A percentile compares a stretch with the other conserved stretches of the same genome.
Evolutionary conservation across 106 monocot species (phyloP).

Genomic region (Apostasia ramifera): DNA sequence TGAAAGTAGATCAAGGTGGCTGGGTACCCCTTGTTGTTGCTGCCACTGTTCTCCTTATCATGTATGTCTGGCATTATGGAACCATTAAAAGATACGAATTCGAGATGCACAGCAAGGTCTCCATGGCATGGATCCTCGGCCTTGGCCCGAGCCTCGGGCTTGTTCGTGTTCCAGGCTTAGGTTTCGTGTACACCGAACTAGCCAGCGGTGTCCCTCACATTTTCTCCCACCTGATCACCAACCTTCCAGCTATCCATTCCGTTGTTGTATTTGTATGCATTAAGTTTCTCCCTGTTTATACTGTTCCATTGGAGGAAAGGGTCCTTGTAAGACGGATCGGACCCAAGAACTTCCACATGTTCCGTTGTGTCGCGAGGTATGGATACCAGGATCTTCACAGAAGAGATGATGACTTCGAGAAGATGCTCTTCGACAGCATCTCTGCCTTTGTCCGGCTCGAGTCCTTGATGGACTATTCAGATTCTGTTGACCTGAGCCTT

Average conservation of each 20-base stretch:
- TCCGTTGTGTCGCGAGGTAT: slow-evolving; percentile 67
- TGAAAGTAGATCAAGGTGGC: slow-evolving; percentile 82
- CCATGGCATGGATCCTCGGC: slow-evolving; percentile 86
- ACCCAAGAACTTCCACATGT: slow-evolving; percentile 79
- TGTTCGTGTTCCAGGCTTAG: slow-evolving; percentile 78
- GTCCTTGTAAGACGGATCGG: slow-evolving; percentile 77
- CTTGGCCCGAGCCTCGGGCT: slow-evolving; percentile 83
- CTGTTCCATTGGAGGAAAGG: slow-evolving; percentile 57
- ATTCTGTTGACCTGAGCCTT: slow-evolving; percentile 38
- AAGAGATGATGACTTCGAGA: slow-evolving; percentile 79
- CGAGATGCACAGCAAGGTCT: slow-evolving; percentile 78
- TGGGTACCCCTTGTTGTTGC: slow-evolving; percentile 86
- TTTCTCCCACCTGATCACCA: slow-evolving; percentile 88
- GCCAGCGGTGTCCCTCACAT: slow-evolving; percentile 81
- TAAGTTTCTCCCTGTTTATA: slow-evolving; percentile 81
- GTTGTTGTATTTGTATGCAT: slow-evolving; percentile 75
- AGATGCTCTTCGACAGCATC: slow-evolving; percentile 71
- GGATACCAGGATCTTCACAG: slow-evolving; percentile 81
- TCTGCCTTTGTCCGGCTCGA: slow-evolving; percentile 48
- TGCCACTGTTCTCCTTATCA: slow-evolving; percentile 50
- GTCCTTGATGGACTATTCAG: slow-evolving; percentile 74
- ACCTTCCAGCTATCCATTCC: slow-evolving; percentile 83
- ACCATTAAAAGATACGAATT: slow-evolving; percentile 74
- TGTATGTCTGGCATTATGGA: slow-evolving; percentile 86
- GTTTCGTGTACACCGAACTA: slow-evolving; percentile 81